phyloP scores from a whole-genome alignment of 352 stramenopile genomes.

The Globisporangium okanoganense region DNA sequence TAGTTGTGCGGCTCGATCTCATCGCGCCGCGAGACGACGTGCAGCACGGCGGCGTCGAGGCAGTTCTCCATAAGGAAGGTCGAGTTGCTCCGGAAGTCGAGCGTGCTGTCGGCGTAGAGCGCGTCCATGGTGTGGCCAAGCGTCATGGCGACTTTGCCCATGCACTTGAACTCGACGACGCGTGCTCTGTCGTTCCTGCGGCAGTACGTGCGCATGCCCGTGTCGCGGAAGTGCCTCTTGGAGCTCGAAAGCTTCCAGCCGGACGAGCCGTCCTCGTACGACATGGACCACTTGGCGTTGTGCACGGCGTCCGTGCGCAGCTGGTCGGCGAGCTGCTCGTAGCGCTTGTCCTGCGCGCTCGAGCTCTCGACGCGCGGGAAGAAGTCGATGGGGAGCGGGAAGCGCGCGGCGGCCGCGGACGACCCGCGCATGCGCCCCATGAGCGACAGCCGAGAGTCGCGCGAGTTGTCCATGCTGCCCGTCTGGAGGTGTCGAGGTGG shows the following conservation, averaged over 20 bases:
- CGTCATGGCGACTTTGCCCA: slow-evolving; percentile 48
- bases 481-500: not conserved
- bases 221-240: slow-evolving; percentile 62
- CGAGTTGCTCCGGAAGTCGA: slow-evolving; percentile 51
- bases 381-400: slow-evolving; percentile 42
- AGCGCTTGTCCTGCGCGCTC: slow-evolving; percentile 34
- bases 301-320: slow-evolving; percentile 34
- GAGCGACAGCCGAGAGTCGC: slow-evolving; percentile 32
- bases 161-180: slow-evolving; percentile 59
- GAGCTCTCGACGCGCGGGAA: slow-evolving; percentile 38
- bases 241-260: slow-evolving; percentile 72
- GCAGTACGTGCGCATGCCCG: slow-evolving; percentile 58
- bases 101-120: slow-evolving; percentile 58
- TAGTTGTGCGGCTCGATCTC: slow-evolving; percentile 46
- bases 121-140: slow-evolving; percentile 43
- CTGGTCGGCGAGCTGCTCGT: slow-evolving; percentile 29
- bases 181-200: slow-evolving; percentile 29
- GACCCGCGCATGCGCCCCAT: slow-evolving; percentile 27
- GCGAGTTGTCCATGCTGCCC: slow-evolving; percentile 30
- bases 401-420: slow-evolving; percentile 17
- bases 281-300: slow-evolving; percentile 54
- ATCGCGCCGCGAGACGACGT: slow-evolving; percentile 34
- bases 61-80: slow-evolving; percentile 54
- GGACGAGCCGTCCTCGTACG: slow-evolving; percentile 47
- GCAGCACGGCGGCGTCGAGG: slow-evolving; percentile 58